Percentiles rank a stretch among this genome's conserved stretches.
phyloP scores from a whole-genome alignment of 1,284 basidiomycete species.

The Xerocomus cyaneibrunnescens region DNA sequence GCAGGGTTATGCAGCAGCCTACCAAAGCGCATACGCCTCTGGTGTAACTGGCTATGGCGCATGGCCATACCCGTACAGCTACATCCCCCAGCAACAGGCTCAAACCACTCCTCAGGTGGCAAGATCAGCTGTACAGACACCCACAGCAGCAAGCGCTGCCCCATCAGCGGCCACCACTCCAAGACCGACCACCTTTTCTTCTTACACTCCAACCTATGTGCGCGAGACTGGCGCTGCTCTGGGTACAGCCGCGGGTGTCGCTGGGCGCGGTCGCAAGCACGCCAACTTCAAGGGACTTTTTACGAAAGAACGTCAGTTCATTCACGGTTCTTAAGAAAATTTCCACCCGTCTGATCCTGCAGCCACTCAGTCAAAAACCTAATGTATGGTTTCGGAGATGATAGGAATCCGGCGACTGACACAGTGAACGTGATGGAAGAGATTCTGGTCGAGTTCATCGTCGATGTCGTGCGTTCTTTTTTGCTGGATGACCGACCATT shows the following conservation, averaged over 20 bases:
- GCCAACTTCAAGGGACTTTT: conserved; percentile 70
- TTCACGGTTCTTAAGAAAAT: not conserved
- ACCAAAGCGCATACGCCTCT: conserved; percentile 44
- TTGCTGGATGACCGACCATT: conserved; percentile 9
- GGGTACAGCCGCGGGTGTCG: conserved; percentile 40
- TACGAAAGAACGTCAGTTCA: conserved; percentile 69
- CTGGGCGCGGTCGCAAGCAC: conserved; percentile 54
- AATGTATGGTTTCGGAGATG: conserved; percentile 97
- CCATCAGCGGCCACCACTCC: conserved; percentile 22
- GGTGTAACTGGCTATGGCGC: conserved; percentile 52
- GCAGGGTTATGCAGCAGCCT: conserved; percentile 45
- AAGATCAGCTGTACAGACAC: conserved; percentile 38
- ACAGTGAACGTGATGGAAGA: conserved; percentile 93
- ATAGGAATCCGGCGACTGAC: conserved; percentile 82
- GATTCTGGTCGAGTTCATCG: conserved; percentile 88
- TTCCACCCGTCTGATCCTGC: conserved; percentile 9
- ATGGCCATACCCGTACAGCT: conserved; percentile 60
- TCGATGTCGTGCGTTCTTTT: conserved; percentile 69
- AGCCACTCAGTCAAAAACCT: conserved; percentile 67
- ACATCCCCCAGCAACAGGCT: conserved; percentile 47
- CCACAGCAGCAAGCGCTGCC: conserved; percentile 20
- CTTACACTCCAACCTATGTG: conserved; percentile 56
- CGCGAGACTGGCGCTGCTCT: conserved; percentile 44
- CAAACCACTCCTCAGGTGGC: conserved; percentile 32
- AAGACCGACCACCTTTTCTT: conserved; percentile 42